Conservation (phyloP, 352 stramenopile genomes). For the Globisporangium barbulae region DNA sequence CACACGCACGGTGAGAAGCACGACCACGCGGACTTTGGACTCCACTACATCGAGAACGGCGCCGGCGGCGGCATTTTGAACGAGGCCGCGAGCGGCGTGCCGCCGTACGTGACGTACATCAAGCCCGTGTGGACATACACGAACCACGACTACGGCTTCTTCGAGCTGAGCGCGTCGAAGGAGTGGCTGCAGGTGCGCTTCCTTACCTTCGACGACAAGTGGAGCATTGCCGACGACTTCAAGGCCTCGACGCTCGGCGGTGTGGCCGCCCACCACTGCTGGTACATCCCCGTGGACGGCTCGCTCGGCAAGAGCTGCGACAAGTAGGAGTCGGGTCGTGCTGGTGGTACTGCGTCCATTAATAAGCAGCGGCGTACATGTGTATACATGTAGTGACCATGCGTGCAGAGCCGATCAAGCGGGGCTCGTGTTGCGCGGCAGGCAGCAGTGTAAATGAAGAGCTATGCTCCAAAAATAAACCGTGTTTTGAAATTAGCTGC, state of each 20-base stretch:
- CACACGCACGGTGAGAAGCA: constrained; percentile 81
- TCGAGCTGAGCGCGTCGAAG: constrained; percentile 52
- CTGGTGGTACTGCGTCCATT: background rate
- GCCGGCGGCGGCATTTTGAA: constrained; percentile 79
- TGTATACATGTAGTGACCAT: too few species aligned
- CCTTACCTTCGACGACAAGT: constrained; percentile 61
- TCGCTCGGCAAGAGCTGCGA: constrained; percentile 28
- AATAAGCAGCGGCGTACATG: too few species aligned
- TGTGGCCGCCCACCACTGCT: constrained; percentile 71
- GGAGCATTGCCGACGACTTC: constrained; percentile 55
- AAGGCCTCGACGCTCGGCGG: constrained; percentile 43
- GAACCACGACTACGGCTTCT: constrained; percentile 72
- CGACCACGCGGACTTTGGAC: constrained; percentile 47
- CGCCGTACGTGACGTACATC: constrained; percentile 42
- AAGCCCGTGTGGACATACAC: constrained; percentile 59
- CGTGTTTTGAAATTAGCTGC: background rate
- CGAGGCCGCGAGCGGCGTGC: constrained; percentile 70
- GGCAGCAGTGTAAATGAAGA: background rate
- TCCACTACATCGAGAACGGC: constrained; percentile 82
- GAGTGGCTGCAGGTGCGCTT: constrained; percentile 73
- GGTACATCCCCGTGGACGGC: constrained; percentile 56
- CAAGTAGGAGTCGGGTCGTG: background rate
- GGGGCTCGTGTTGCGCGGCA: background rate
- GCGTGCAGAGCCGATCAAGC: background rate
- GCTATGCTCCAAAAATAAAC: background rate